A percentile compares a stretch with the other conserved stretches of the same genome.
Conservation (phyloP, 1,139 yeast genomes). For the Diutina sp. region DNA sequence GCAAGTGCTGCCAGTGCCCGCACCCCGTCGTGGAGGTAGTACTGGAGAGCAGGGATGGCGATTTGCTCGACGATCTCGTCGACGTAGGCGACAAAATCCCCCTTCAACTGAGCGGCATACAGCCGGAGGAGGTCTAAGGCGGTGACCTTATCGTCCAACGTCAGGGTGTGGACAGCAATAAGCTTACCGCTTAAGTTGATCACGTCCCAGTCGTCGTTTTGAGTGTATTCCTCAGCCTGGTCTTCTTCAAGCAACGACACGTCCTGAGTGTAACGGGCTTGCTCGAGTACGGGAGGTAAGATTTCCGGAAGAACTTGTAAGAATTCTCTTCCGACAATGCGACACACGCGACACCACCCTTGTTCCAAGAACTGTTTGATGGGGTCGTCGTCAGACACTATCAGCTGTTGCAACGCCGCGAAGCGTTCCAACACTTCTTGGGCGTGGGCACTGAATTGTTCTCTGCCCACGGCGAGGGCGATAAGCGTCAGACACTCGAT, state of each 20-base stretch:
- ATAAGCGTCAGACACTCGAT: slow-evolving; percentile 91
- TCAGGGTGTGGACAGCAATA: slow-evolving; percentile 87
- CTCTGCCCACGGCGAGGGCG: slow-evolving; percentile 95
- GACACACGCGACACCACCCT: slow-evolving; percentile 93
- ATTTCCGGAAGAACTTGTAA: slow-evolving; percentile 82
- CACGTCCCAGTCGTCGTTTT: slow-evolving; percentile 93
- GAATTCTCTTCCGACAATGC: slow-evolving; percentile 75
- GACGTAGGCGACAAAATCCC: slow-evolving; percentile 73
- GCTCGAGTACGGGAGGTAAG: slow-evolving; percentile 71
- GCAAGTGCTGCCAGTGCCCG: slow-evolving; percentile 82
- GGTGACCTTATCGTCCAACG: slow-evolving; percentile 81
- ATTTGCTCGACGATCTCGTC: slow-evolving; percentile 67
- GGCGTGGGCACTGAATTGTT: slow-evolving; percentile 69
- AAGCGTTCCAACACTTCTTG: slow-evolving; percentile 64
- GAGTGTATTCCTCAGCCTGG: slow-evolving; percentile 69
- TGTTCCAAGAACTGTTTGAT: slow-evolving; percentile 79
- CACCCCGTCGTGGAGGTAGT: slow-evolving; percentile 89
- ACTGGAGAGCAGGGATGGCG: slow-evolving; percentile 79
- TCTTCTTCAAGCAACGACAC: slow-evolving; percentile 80
- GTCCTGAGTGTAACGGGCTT: slow-evolving; percentile 87
- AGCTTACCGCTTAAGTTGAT: slow-evolving; percentile 84
- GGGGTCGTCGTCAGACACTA: slow-evolving; percentile 62
- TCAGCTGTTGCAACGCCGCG: slow-evolving; percentile 56
- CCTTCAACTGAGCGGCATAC: slow-evolving; percentile 81
- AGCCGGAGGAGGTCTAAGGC: slow-evolving; percentile 82